A percentile compares a stretch with the other conserved stretches of the same genome.
Conservation (phyloP, 805 yeast species). For the Lipomyces mesembrius region DNA sequence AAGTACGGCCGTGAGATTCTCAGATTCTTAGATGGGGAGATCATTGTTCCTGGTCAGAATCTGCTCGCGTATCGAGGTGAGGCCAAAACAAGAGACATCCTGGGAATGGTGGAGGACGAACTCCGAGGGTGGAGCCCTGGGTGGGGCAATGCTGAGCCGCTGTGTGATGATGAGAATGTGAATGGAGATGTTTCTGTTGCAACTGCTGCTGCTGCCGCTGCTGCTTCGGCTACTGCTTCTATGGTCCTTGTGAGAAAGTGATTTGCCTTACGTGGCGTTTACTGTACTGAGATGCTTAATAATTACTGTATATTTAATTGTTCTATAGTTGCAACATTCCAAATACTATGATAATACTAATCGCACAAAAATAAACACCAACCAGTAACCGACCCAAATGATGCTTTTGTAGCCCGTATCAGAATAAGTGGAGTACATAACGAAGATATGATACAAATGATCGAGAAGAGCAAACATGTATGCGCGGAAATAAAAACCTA, state of each 20-base stretch:
- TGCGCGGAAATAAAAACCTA: not conserved
- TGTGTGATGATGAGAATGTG: constrained; percentile 3
- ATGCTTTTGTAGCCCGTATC: constrained; percentile 6
- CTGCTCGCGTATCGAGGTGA: constrained; percentile 22
- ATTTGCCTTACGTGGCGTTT: not conserved
- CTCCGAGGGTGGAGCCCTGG: constrained; percentile 24
- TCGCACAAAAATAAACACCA: not conserved
- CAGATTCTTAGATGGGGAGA: constrained; percentile 66
- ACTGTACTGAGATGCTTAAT: not conserved
- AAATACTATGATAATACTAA: not conserved
- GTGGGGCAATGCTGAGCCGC: not conserved
- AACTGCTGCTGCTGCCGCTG: constrained; percentile 8
- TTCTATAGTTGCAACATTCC: not conserved
- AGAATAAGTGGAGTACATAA: not conserved
- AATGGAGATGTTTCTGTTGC: constrained; percentile 1
- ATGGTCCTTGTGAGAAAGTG: not conserved
- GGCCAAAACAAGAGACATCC: constrained; percentile 18
- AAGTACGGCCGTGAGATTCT: constrained; percentile 87
- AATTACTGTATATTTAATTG: not conserved
- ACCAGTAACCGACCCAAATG: not conserved
- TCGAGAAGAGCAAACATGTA: not conserved
- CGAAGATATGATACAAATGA: not conserved
- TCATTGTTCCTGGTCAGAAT: constrained; percentile 28
- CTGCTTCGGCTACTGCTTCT: constrained; percentile 4
- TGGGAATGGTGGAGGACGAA: constrained; percentile 27